phyloP scores from a whole-genome alignment of 176 grass and related monocot genomes.

The Carex myosuroides region DNA sequence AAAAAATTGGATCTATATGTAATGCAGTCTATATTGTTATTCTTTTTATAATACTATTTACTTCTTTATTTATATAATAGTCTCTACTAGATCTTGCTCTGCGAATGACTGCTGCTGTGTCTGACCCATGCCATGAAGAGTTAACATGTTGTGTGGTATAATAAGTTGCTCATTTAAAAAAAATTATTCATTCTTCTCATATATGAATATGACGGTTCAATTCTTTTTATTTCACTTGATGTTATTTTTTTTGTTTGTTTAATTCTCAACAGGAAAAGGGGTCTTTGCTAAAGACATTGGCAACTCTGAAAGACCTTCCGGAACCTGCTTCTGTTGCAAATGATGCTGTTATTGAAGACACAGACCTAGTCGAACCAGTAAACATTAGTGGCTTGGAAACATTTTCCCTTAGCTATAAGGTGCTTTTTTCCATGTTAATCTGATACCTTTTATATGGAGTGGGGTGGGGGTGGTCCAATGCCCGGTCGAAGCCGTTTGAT shows the following conservation, averaged over 20 bases:
- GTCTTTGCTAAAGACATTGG: constrained; percentile 75
- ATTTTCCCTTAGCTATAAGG: constrained; percentile 87
- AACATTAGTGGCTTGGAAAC: constrained; percentile 78
- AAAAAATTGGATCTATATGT: neutral
- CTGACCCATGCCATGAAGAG: constrained; percentile 92
- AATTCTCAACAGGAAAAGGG: constrained; percentile 66
- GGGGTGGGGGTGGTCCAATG: too few species aligned
- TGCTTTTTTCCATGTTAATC: constrained; percentile 17
- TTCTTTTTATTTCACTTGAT: constrained; percentile 4
- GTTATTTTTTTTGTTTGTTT: constrained; percentile 21
- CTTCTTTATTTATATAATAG: constrained; percentile 35
- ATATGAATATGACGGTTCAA: neutral
- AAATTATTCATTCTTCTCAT: constrained; percentile 11
- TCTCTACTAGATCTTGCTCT: constrained; percentile 93
- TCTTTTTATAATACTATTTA: constrained; percentile 21
- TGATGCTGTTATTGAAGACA: constrained; percentile 38
- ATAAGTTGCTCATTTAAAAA: constrained; percentile 12
- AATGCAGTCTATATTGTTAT: neutral
- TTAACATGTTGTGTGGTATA: constrained; percentile 90
- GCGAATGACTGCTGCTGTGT: constrained; percentile 77
- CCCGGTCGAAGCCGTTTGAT: too few species aligned
- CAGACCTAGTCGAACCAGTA: constrained; percentile 49
- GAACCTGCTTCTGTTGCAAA: constrained; percentile 47
- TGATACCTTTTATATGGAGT: neutral
- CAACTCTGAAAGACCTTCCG: constrained; percentile 60